Evolutionary conservation across 192 early-diverging fungal species (phyloP).

Genomic region (Kickxella alabastrina): DNA sequence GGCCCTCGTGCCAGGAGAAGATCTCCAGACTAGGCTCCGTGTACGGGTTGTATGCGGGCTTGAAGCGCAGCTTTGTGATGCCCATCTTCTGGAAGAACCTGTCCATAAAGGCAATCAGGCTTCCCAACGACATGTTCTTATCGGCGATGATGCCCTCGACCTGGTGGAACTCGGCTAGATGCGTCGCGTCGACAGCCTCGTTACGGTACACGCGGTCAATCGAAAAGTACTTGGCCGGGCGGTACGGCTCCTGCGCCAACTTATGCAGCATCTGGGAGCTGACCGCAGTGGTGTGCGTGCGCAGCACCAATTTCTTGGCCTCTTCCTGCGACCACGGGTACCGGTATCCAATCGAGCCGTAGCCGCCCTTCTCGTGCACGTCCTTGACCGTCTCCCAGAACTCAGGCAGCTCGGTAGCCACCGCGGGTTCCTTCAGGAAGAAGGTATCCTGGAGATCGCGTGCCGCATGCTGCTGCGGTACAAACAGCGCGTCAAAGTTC

Average conservation of each 20-base stretch:
- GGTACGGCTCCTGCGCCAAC: conserved; percentile 85
- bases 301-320: conserved; percentile 86
- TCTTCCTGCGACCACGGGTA: conserved; percentile 91
- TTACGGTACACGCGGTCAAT: conserved; percentile 99
- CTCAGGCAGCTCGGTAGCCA: conserved; percentile 74
- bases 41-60: conserved; percentile 99
- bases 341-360: conserved; percentile 93
- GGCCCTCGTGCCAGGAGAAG: conserved; percentile 90
- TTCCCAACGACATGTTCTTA: conserved; percentile 88
- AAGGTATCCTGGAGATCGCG: conserved; percentile 84
- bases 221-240: conserved; percentile 97
- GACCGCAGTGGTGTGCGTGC: conserved; percentile 97
- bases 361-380: conserved; percentile 90
- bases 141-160: conserved; percentile 98
- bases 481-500: conserved; percentile 99
- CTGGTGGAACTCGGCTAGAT: conserved; percentile 99
- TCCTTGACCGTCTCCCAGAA: conserved; percentile 88
- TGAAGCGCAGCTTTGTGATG: conserved; percentile 89
- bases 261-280: conserved; percentile 89
- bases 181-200: conserved; percentile 95
- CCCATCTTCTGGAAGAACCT: conserved; percentile 98
- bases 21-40: conserved; percentile 99
- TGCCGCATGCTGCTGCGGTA: conserved; percentile 97
- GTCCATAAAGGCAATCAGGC: conserved; percentile 95
- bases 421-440: conserved; percentile 63